phyloP scores from a whole-genome alignment of 2,329 filamentous ascomycete species.

The Fusarium poae region DNA sequence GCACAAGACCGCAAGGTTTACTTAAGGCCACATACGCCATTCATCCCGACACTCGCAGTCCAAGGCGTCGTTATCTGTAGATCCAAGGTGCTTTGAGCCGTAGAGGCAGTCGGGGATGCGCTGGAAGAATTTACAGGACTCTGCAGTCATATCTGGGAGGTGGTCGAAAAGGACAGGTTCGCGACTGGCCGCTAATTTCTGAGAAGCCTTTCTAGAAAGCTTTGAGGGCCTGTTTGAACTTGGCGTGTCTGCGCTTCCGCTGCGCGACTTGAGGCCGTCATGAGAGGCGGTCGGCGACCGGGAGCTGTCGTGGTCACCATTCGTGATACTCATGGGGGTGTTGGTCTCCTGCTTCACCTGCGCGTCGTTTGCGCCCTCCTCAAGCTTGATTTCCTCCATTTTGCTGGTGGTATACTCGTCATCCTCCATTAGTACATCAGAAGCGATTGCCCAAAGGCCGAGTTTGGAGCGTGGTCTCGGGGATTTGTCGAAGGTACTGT shows the following conservation, averaged over 20 bases:
- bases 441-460: conserved; percentile 31
- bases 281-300: conserved; percentile 60
- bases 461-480: conserved; percentile 15
- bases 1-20: background rate
- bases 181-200: conserved; percentile 72
- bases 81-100: conserved; percentile 89
- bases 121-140: conserved; percentile 82
- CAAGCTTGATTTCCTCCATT: conserved; percentile 61
- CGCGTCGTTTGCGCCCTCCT: conserved; percentile 57
- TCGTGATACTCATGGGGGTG: conserved; percentile 56
- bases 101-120: conserved; percentile 89
- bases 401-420: conserved; percentile 56
- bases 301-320: conserved; percentile 45
- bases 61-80: conserved; percentile 88
- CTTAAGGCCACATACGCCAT: conserved; percentile 78
- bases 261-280: conserved; percentile 61
- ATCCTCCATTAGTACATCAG: conserved; percentile 57
- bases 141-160: conserved; percentile 81
- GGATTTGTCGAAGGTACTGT: conserved; percentile 20
- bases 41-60: conserved; percentile 97
- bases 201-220: conserved; percentile 77
- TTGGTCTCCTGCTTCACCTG: conserved; percentile 58
- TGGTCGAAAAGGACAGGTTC: conserved; percentile 77
- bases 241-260: conserved; percentile 62
- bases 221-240: conserved; percentile 73